Conservation (phyloP, 1,284 basidiomycete species). For the Blastosporella zonata region DNA sequence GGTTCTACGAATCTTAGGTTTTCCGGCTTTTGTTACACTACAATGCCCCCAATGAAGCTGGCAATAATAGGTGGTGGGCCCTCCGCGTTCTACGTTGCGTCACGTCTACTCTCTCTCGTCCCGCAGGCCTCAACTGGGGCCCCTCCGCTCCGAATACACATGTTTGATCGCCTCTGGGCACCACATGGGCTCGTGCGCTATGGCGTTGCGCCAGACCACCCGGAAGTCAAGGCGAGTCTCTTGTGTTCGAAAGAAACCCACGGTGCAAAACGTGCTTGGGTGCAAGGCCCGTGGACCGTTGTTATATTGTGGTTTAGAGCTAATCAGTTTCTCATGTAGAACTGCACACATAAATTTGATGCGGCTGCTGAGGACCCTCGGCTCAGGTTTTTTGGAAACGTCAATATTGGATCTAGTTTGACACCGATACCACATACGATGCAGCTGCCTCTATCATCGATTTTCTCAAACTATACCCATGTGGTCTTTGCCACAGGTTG, state of each 20-base stretch:
- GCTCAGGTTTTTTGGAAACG: constrained; percentile 91
- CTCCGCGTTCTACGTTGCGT: constrained; percentile 93
- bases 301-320: background rate
- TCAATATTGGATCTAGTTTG: constrained; percentile 58
- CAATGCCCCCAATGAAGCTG: constrained; percentile 49
- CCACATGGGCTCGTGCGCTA: constrained; percentile 95
- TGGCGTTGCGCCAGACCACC: constrained; percentile 98
- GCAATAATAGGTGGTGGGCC: constrained; percentile 90
- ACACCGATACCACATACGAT: constrained; percentile 45
- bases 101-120: constrained; percentile 69
- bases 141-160: constrained; percentile 64
- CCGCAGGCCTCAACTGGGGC: constrained; percentile 38
- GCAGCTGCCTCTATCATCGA: constrained; percentile 51
- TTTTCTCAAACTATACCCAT: constrained; percentile 76
- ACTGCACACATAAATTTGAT: constrained; percentile 96
- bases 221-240: constrained; percentile 86
- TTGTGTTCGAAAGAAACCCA: constrained; percentile 1
- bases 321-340: constrained; percentile 48
- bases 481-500: constrained; percentile 83
- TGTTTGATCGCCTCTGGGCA: constrained; percentile 92
- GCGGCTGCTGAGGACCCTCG: constrained; percentile 69
- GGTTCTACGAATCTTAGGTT: too few species aligned
- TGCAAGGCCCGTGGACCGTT: constrained; percentile 10
- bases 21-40: too few species aligned
- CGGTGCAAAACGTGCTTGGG: background rate